Percentiles rank a stretch among this genome's conserved stretches.
phyloP scores from a whole-genome alignment of 306 rosid species.

The Clitoria ternatea region DNA sequence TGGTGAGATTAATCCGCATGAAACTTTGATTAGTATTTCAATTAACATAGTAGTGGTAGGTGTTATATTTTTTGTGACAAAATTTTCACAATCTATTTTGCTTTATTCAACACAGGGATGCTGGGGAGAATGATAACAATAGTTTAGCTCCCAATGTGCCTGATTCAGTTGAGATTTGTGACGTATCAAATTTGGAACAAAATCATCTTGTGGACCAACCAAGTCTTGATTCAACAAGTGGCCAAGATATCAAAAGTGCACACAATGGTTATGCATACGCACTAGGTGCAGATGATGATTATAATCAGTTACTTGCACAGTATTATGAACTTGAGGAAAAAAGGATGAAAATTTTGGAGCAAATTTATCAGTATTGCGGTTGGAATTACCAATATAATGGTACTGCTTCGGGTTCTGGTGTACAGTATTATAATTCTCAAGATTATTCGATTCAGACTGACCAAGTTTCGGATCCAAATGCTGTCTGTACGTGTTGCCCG shows the following conservation, averaged over 20 bases:
- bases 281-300: slow-evolving; percentile 45
- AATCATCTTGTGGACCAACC: slow-evolving; percentile 27
- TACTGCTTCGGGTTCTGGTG: slow-evolving; percentile 34
- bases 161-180: slow-evolving; percentile 35
- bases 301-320: slow-evolving; percentile 51
- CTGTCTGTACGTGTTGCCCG: slow-evolving; percentile 50
- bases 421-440: slow-evolving; percentile 30
- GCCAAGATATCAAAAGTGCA: slow-evolving; percentile 25
- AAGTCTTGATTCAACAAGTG: slow-evolving; percentile 28
- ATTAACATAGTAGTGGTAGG: too few relatives aligned
- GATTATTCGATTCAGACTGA: slow-evolving; percentile 35
- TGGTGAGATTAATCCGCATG: too few relatives aligned
- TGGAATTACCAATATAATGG: slow-evolving; percentile 48
- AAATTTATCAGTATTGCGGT: slow-evolving; percentile 61
- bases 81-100: slow-evolving; percentile 3
- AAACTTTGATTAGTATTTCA: too few relatives aligned
- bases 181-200: slow-evolving; percentile 38
- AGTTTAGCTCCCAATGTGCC: slow-evolving; percentile 8
- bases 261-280: slow-evolving; percentile 33
- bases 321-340: slow-evolving; percentile 86
- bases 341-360: slow-evolving; percentile 64
- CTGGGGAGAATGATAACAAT: slow-evolving; percentile 33
- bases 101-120: slow-evolving; percentile 39
- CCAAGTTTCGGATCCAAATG: slow-evolving; percentile 47
- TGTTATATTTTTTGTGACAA: neutral